Conservation (phyloP, 164 flowering plant genomes). For the Macadamia tetraphylla region DNA sequence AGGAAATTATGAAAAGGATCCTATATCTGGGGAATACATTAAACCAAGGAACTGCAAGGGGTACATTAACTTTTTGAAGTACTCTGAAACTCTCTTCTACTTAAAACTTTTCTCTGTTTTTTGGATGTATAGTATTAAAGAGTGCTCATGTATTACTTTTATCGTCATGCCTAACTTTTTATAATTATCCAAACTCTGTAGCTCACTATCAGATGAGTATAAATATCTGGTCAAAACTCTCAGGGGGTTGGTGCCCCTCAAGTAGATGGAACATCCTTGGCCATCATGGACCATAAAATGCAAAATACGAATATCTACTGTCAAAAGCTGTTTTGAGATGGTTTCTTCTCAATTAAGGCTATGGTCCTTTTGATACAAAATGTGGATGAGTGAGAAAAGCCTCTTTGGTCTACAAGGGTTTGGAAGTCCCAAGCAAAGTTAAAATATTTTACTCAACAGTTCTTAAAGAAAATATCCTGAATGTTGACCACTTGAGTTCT, state of each 20-base stretch:
- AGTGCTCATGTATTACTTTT: neutral
- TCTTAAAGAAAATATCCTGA: too few relatives aligned
- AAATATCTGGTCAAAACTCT: neutral
- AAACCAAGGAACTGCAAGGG: conserved; percentile 97
- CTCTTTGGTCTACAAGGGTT: too few relatives aligned
- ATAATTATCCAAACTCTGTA: neutral
- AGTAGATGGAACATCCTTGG: too few relatives aligned
- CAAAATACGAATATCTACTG: too few relatives aligned
- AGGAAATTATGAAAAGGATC: conserved; percentile 85
- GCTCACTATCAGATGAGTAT: neutral
- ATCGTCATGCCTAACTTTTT: conserved; percentile 1
- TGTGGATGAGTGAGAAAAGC: too few relatives aligned
- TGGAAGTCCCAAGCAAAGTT: too few relatives aligned
- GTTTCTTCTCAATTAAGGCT: too few relatives aligned
- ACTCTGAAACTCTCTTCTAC: neutral
- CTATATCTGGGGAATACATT: conserved; percentile 78
- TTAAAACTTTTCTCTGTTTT: neutral
- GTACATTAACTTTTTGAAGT: conserved; percentile 26
- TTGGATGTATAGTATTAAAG: neutral
- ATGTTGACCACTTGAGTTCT: too few relatives aligned
- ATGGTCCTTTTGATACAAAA: too few relatives aligned
- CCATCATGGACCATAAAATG: too few relatives aligned
- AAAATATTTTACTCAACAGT: too few relatives aligned
- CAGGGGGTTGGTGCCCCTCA: neutral
- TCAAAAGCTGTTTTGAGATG: too few relatives aligned